A percentile compares a stretch with the other conserved stretches of the same genome.
Evolutionary conservation across 1,139 yeast species (phyloP).

Genomic region (Lodderomyces oxycetoniae): DNA sequence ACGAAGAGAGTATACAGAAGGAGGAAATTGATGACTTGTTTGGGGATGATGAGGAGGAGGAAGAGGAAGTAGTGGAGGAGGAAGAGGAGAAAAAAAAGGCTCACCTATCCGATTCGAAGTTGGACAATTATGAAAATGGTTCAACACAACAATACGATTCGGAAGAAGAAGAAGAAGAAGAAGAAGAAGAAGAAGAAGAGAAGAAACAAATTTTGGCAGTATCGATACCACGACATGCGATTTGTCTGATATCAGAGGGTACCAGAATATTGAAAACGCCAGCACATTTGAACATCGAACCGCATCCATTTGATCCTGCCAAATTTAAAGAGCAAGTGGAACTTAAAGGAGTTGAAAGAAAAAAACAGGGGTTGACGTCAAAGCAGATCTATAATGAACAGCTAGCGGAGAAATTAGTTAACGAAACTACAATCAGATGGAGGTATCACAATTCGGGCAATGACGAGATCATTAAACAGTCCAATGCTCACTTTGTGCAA

Average conservation of each 20-base stretch:
- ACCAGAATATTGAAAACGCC: slow-evolving; percentile 69
- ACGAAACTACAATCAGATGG: slow-evolving; percentile 90
- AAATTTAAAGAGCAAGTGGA: slow-evolving; percentile 56
- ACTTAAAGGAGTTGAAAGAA: slow-evolving; percentile 43
- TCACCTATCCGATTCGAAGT: no score
- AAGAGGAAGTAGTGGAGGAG: slow-evolving; percentile 16
- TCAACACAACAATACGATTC: no score
- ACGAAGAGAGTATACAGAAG: slow-evolving; percentile 13
- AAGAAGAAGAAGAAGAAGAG: slow-evolving; percentile 21
- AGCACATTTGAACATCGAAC: slow-evolving; percentile 73
- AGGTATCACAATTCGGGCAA: slow-evolving; percentile 69
- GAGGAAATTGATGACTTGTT: slow-evolving; percentile 43
- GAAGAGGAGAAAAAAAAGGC: slow-evolving; percentile 17
- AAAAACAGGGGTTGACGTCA: slow-evolving; percentile 25
- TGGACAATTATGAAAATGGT: no score
- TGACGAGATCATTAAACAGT: slow-evolving; percentile 67
- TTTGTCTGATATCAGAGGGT: slow-evolving; percentile 41
- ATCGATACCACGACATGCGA: slow-evolving; percentile 71
- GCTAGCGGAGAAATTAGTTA: slow-evolving; percentile 49
- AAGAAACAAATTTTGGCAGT: slow-evolving; percentile 52
- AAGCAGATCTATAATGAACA: slow-evolving; percentile 42
- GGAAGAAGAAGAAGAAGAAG: slow-evolving; percentile 17
- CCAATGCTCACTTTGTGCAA: slow-evolving; percentile 83
- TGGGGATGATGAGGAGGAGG: slow-evolving; percentile 39
- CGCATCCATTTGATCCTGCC: slow-evolving; percentile 81